phyloP scores from a whole-genome alignment of 2,329 filamentous ascomycete species.

The Pleurostoma richardsiae region DNA sequence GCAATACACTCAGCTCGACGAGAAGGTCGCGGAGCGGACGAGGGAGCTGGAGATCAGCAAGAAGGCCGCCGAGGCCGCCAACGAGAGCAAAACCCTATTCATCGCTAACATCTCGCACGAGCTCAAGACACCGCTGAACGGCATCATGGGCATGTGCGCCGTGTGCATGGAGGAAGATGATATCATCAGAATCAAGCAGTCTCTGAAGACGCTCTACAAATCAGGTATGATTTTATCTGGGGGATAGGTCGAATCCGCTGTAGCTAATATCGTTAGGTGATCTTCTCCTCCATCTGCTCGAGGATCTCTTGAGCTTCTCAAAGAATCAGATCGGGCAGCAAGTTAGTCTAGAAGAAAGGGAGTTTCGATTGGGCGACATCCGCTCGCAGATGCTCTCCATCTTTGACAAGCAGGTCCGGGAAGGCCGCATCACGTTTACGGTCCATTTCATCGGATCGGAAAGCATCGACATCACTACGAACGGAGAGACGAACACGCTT shows the following conservation, averaged over 20 bases:
- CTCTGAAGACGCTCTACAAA: conserved; percentile 83
- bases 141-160: conserved; percentile 89
- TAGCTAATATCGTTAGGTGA: conserved; percentile 44
- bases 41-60: conserved; percentile 84
- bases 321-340: conserved; percentile 92
- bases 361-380: conserved; percentile 81
- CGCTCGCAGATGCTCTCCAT: conserved; percentile 78
- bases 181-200: conserved; percentile 70
- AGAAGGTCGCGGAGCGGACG: conserved; percentile 78
- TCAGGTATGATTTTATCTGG: conserved; percentile 40
- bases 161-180: conserved; percentile 92
- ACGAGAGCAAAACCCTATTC: conserved; percentile 95
- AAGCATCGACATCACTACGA: conserved; percentile 18
- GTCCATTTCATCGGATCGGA: conserved; percentile 64
- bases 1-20: conserved; percentile 80
- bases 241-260: neutral
- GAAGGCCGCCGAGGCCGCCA: conserved; percentile 88
- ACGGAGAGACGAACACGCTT: conserved; percentile 22
- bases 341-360: conserved; percentile 74
- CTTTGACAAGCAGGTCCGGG: conserved; percentile 84
- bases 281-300: conserved; percentile 76
- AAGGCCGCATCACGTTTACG: conserved; percentile 68
- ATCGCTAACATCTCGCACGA: conserved; percentile 90
- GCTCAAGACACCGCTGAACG: conserved; percentile 90
- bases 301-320: conserved; percentile 86